Conservation (phyloP, 805 yeast genomes). For the Metschnikowia peoriensis region DNA sequence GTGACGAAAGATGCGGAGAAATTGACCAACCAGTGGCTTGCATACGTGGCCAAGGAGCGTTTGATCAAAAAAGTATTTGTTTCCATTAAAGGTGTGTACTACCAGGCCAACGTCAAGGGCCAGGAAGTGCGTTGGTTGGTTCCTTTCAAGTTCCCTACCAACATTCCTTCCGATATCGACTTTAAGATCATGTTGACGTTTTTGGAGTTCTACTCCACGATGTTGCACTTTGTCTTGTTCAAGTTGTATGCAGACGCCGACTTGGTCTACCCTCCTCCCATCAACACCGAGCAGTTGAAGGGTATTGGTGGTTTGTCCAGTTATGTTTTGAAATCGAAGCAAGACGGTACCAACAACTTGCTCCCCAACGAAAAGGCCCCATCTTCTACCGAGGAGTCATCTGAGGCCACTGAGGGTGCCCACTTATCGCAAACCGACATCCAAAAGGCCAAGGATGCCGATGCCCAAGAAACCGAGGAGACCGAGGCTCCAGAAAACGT, state of each 20-base stretch:
- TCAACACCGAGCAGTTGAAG: conserved; percentile 68
- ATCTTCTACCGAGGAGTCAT: conserved; percentile 12
- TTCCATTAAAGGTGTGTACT: conserved; percentile 95
- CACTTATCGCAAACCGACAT: conserved; percentile 42
- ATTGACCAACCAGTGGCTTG: conserved; percentile 93
- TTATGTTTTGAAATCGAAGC: conserved; percentile 64
- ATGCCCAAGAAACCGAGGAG: conserved; percentile 34
- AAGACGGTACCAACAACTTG: conserved; percentile 34
- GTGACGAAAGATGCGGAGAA: conserved; percentile 86
- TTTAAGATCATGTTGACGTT: conserved; percentile 96
- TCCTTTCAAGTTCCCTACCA: conserved; percentile 95
- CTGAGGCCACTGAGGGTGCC: conserved; percentile 28
- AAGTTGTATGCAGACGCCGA: conserved; percentile 83
- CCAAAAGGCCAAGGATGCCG: conserved; percentile 54
- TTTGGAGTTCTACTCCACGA: conserved; percentile 91
- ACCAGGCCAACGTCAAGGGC: conserved; percentile 85
- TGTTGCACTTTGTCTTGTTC: conserved; percentile 82
- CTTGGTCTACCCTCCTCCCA: conserved; percentile 86
- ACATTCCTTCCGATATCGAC: conserved; percentile 90
- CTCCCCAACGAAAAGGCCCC: conserved; percentile 30
- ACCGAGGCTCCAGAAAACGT: conserved; percentile 20
- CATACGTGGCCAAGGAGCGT: conserved; percentile 84
- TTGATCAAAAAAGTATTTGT: conserved; percentile 86
- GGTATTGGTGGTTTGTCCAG: conserved; percentile 89
- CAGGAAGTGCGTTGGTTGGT: conserved; percentile 95